Percentiles rank a stretch among this genome's conserved stretches.
phyloP scores from a whole-genome alignment of 306 rosid species.

The Dalbergia cochinchinensis region DNA sequence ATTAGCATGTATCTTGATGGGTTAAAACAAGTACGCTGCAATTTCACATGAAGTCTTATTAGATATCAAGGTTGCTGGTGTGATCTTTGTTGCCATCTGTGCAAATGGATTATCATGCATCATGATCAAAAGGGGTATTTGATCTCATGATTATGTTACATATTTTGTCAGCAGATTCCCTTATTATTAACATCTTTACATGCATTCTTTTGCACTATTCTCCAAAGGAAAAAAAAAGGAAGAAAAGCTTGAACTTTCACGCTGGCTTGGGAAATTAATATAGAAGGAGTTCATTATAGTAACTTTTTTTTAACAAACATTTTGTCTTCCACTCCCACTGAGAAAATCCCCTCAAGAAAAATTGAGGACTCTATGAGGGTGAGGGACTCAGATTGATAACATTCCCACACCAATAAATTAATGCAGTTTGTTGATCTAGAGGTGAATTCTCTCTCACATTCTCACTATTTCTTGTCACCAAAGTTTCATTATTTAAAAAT shows the following conservation, averaged over 20 bases:
- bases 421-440: no score
- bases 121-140: constrained; percentile 12
- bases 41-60: constrained; percentile 27
- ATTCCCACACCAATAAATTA: background rate
- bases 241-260: background rate
- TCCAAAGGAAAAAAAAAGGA: background rate
- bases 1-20: constrained; percentile 29
- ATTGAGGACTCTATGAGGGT: background rate
- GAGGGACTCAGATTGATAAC: background rate
- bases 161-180: background rate
- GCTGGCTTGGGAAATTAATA: background rate
- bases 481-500: no score
- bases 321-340: no score
- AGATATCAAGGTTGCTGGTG: constrained; percentile 12
- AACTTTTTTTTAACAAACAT: background rate
- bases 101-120: constrained; percentile 37
- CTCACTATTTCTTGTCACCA: no score
- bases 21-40: constrained; percentile 31
- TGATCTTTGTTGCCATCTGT: constrained; percentile 32
- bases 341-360: no score
- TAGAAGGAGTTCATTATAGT: background rate
- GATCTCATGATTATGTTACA: constrained; percentile 16
- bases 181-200: constrained; percentile 24
- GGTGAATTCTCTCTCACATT: no score
- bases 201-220: constrained; percentile 10